These are phyloP conservation scores for Aspergillus pseudonomiae DNA, from an alignment of 2,329 filamentous ascomycete species.

Conservation along the genomic window DNA sequence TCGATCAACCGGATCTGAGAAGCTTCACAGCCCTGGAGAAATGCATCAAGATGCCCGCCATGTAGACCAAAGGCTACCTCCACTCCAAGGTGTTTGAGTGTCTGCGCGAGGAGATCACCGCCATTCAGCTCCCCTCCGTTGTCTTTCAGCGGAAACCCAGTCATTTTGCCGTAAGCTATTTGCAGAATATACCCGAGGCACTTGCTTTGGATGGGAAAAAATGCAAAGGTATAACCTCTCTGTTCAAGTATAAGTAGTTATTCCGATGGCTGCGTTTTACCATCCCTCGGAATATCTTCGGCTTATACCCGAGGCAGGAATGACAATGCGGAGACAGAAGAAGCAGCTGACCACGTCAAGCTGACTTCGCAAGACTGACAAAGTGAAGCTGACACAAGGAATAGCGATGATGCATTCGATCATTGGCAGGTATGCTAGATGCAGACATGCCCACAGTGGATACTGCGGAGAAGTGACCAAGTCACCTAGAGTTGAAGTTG, in stretches of 20 bases:
- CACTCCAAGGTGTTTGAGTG: slow-evolving; percentile 45
- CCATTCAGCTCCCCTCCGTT: slow-evolving; percentile 40
- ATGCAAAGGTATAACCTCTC: not conserved
- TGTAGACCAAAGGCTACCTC: slow-evolving; percentile 52
- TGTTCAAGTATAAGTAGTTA: not conserved
- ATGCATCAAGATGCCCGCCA: slow-evolving; percentile 53
- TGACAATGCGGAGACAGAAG: not conserved
- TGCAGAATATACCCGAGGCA: not conserved
- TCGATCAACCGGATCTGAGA: slow-evolving; percentile 49
- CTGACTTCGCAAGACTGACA: not conserved
- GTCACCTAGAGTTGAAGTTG: not conserved
- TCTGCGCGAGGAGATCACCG: slow-evolving; percentile 52
- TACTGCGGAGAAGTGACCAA: not conserved
- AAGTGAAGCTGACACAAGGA: not conserved
- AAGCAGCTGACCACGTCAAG: not conserved
- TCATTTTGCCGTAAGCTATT: not conserved
- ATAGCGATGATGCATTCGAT: not conserved
- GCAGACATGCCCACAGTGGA: not conserved
- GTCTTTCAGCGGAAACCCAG: not conserved
- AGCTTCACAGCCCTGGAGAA: slow-evolving; percentile 48
- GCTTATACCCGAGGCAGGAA: not conserved
- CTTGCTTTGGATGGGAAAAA: not conserved
- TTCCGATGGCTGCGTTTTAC: no score
- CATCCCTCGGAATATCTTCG: not conserved
- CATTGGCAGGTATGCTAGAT: not conserved